Evolutionary conservation across 1,284 basidiomycete genomes (phyloP).

Genomic region (Austroboletus olivaceoglutinosus): DNA sequence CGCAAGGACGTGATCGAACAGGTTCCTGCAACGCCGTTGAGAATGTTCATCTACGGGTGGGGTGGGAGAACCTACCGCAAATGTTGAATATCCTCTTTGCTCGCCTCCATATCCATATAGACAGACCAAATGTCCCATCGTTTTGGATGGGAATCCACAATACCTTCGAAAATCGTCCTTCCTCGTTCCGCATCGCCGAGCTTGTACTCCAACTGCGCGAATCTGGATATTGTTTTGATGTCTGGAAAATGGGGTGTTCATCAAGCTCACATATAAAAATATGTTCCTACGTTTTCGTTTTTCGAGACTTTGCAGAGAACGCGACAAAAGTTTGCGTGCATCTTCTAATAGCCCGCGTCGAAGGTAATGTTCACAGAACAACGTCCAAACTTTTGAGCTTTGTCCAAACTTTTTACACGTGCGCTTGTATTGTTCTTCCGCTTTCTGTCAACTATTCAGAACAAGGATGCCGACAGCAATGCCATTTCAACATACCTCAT

Average conservation of each 20-base stretch:
- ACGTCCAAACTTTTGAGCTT: constrained; percentile 90
- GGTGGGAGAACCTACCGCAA: constrained; percentile 54
- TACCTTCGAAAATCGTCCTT: constrained; percentile 94
- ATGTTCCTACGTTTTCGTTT: constrained; percentile 85
- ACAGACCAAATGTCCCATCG: constrained; percentile 95
- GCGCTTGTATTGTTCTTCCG: constrained; percentile 82
- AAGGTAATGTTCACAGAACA: constrained; percentile 81
- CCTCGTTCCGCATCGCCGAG: constrained; percentile 92
- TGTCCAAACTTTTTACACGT: constrained; percentile 92
- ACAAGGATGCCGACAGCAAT: background rate
- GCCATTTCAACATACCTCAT: constrained; percentile 53
- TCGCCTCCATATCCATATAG: constrained; percentile 95
- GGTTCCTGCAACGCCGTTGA: constrained; percentile 48
- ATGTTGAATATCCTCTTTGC: constrained; percentile 72
- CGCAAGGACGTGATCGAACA: constrained; percentile 82
- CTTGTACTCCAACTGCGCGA: constrained; percentile 95
- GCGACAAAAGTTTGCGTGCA: constrained; percentile 84
- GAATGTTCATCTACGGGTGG: constrained; percentile 3
- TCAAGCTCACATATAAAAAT: background rate
- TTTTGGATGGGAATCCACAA: constrained; percentile 92
- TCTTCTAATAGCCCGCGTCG: constrained; percentile 72
- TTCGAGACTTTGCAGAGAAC: constrained; percentile 89
- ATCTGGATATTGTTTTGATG: constrained; percentile 90
- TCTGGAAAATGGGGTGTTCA: constrained; percentile 49
- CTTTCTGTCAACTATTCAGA: constrained; percentile 52